phyloP scores from a whole-genome alignment of 345 rosid genomes.

The Gossypium mustelinum region DNA sequence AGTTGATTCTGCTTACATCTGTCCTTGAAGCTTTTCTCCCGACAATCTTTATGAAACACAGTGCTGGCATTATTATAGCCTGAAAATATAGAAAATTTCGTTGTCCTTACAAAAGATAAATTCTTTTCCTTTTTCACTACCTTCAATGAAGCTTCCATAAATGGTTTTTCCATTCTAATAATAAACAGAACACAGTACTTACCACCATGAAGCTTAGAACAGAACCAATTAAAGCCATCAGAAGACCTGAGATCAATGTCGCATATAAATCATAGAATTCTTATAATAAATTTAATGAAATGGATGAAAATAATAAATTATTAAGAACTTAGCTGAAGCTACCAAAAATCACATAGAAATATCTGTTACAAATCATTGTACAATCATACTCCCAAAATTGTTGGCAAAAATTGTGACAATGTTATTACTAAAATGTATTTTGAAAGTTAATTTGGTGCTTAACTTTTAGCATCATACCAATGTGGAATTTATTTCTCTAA shows the following conservation, averaged over 20 bases:
- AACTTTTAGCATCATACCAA: neutral
- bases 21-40: conserved; percentile 62
- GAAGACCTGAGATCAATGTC: conserved; percentile 47
- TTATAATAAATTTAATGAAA: neutral
- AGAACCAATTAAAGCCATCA: conserved; percentile 94
- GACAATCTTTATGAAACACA: conserved; percentile 71
- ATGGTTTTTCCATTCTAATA: neutral
- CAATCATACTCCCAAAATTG: neutral
- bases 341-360: neutral
- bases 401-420: neutral
- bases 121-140: neutral
- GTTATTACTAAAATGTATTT: neutral
- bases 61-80: conserved; percentile 75
- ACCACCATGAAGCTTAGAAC: conserved; percentile 78
- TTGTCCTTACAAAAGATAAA: neutral
- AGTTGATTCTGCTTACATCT: conserved; percentile 39
- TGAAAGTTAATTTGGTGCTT: neutral
- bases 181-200: conserved; percentile 25
- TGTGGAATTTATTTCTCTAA: neutral
- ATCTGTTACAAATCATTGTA: neutral
- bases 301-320: neutral
- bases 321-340: neutral
- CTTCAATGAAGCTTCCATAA: neutral
- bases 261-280: neutral
- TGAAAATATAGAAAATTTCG: conserved; percentile 20